Base-by-base conservation (phyloP, 2,329 filamentous ascomycete species). In the Venturia oleaginea region DNA sequence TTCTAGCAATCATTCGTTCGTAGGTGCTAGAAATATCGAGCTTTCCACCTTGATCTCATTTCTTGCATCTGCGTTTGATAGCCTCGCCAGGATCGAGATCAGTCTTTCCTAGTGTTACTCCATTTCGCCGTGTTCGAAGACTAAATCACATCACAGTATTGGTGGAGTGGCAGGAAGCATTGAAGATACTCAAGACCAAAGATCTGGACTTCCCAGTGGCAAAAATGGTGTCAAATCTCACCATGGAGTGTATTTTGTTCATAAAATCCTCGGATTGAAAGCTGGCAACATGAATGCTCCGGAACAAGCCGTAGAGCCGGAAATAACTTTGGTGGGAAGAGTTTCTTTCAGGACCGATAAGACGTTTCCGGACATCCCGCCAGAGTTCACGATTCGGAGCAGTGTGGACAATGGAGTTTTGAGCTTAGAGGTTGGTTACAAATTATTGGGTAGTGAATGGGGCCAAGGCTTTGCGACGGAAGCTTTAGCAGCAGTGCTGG, bases 241-340 rank as follows among this genome's bases (percentile, higher is more conserved):
- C n/a, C 69, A 72, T 63, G 66, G 68, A 63, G 64, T 71, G 46
- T 74, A 74, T 43, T 69, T 69, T 6, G 69, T 74, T 2, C 72
- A 74, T 43, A 65, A 69, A 62, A 37, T 72, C 19, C 67, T 69
- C 15, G 32, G 66, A 13, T 4, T 17, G 11, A 30, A 17, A 4
- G 8, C 59, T 6, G n/a, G 13, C 13, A 2, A 42, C 8, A 46
- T n/a, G 10, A n/a, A 24, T 11, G 38, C 5, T 42, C 17, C 40
- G 22, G n/a, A 5, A 4, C 10, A 27, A 15, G 38, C 40, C 4
- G 38, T 13, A 32, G 3, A 32, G 24, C 10, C 11, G n/a, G 48
- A 13, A 19, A 67, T 66, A 38, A 27, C 63, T 59, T 69, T 73
- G 43, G 68, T 74, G 60, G 72, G 72, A 40, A 59, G 70, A 10